Evolutionary conservation across 768 basidiomycete genomes (phyloP).

Genomic region (Panus rudis): DNA sequence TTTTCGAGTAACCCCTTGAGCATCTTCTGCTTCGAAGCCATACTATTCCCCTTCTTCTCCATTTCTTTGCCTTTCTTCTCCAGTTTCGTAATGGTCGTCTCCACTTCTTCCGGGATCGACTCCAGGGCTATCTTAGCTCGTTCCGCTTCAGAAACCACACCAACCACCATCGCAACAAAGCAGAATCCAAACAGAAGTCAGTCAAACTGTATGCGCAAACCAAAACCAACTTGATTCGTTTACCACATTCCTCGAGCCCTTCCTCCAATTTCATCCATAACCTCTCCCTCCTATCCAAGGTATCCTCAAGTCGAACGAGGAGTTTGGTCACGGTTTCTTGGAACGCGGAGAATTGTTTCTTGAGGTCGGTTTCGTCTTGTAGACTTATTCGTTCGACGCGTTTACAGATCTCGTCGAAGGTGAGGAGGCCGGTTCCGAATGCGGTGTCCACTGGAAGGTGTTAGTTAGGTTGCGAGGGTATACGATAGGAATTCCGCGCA

Average conservation of each 20-base stretch:
- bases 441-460: conserved; percentile 19
- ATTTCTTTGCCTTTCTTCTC: conserved; percentile 48
- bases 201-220: conserved; percentile 1
- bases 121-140: conserved; percentile 35
- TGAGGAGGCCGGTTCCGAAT: conserved; percentile 35
- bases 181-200: neutral
- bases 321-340: conserved; percentile 39
- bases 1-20: conserved; percentile 22
- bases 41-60: conserved; percentile 18
- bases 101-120: conserved; percentile 43
- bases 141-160: conserved; percentile 40
- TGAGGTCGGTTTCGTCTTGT: conserved; percentile 37
- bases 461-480: neutral
- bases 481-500: neutral
- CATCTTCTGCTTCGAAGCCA: conserved; percentile 23
- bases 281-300: conserved; percentile 39
- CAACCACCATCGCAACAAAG: no score
- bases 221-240: conserved; percentile 3
- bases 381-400: conserved; percentile 40
- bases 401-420: conserved; percentile 51
- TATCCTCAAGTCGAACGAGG: conserved; percentile 39
- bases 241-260: conserved; percentile 42
- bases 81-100: conserved; percentile 41
- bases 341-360: conserved; percentile 10
- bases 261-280: conserved; percentile 46